Evolutionary conservation across 2,329 filamentous ascomycete species (phyloP).

Genomic region (Epichloe elymi): DNA sequence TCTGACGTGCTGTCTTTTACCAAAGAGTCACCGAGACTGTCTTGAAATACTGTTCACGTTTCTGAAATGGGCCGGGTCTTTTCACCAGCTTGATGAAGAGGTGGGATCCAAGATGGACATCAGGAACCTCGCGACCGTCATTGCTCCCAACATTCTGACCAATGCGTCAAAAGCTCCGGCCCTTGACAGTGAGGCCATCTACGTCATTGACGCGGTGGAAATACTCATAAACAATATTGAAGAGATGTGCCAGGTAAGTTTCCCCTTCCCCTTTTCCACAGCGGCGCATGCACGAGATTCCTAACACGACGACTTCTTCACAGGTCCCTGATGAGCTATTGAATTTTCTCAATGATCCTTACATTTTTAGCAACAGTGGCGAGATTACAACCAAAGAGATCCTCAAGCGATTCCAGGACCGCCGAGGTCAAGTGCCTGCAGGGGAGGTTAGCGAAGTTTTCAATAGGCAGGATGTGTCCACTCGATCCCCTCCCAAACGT

Average conservation of each 20-base stretch:
- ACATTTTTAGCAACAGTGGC: conserved; percentile 65
- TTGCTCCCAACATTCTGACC: conserved; percentile 88
- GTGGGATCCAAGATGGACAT: conserved; percentile 98
- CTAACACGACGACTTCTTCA: not conserved
- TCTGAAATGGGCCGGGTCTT: conserved; percentile 93
- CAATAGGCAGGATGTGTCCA: conserved; percentile 45
- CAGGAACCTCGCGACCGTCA: conserved; percentile 92
- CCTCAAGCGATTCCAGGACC: conserved; percentile 80
- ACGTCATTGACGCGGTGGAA: conserved; percentile 86
- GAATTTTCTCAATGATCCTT: conserved; percentile 70
- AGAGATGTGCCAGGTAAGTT: conserved; percentile 90
- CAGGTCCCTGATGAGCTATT: conserved; percentile 90
- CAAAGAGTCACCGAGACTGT: conserved; percentile 83
- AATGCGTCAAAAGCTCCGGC: conserved; percentile 51
- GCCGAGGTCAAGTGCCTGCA: conserved; percentile 46
- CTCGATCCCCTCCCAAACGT: conserved; percentile 39
- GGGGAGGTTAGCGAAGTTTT: conserved; percentile 44
- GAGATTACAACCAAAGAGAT: conserved; percentile 97
- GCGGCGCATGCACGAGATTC: not conserved
- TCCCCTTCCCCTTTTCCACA: not conserved
- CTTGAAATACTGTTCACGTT: conserved; percentile 94
- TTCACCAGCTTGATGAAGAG: conserved; percentile 94
- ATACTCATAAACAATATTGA: conserved; percentile 87
- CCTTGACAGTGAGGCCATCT: conserved; percentile 78
- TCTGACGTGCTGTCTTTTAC: conserved; percentile 80